These are phyloP conservation scores for Lunasporangiospora selenospora DNA, from an alignment of 192 early-diverging fungal species.

Conservation along the genomic window DNA sequence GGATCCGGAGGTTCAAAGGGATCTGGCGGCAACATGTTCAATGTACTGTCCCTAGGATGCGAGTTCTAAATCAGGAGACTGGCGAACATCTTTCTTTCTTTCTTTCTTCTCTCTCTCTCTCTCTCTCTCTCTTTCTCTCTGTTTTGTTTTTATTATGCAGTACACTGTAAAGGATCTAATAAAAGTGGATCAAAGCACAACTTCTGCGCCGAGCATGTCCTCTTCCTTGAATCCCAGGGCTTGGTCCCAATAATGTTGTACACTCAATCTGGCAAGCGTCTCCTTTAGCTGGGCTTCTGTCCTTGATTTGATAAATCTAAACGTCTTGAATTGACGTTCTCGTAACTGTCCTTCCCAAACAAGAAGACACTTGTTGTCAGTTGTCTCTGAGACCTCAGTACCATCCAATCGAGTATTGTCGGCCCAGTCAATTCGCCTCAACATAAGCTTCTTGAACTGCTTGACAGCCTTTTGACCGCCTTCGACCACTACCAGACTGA, in stretches of 20 bases:
- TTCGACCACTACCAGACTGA: conserved; percentile 90
- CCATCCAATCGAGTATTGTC: conserved; percentile 55
- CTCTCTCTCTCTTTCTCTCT: too few species aligned
- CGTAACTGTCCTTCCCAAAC: conserved; percentile 95
- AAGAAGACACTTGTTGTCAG: conserved; percentile 84
- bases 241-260: conserved; percentile 91
- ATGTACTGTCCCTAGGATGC: conserved; percentile 45
- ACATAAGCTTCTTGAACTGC: conserved; percentile 96
- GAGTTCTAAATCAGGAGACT: conserved; percentile 43
- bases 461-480: conserved; percentile 90
- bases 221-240: conserved; percentile 59
- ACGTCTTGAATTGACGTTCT: conserved; percentile 78
- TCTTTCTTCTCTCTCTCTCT: too few species aligned
- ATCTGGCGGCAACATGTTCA: conserved; percentile 48
- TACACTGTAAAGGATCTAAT: too few species aligned
- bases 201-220: conserved; percentile 47
- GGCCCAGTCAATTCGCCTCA: conserved; percentile 93
- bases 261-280: conserved; percentile 71
- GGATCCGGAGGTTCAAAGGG: conserved; percentile 1
- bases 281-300: conserved; percentile 78
- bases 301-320: conserved; percentile 73
- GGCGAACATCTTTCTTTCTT: too few species aligned
- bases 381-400: conserved; percentile 52
- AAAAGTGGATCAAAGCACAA: too few species aligned
- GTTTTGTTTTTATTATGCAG: too few species aligned